phyloP scores from a whole-genome alignment of 2,329 filamentous ascomycete genomes.

The Trichocomaceae sp. region DNA sequence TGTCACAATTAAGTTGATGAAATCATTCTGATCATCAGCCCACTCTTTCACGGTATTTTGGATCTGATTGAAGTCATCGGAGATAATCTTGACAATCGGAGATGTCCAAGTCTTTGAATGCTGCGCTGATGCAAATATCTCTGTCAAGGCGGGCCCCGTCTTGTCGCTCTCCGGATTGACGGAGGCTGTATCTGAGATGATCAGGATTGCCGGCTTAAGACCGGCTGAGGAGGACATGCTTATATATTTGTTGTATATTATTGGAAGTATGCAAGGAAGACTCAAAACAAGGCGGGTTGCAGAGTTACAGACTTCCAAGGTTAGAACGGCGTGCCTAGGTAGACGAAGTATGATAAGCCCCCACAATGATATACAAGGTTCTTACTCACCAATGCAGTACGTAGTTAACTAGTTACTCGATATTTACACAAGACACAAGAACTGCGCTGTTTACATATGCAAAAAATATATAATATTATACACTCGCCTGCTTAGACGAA shows the following conservation, averaged over 20 bases:
- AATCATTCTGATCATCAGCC: conserved; percentile 56
- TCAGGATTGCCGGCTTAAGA: conserved; percentile 69
- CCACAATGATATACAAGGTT: background rate
- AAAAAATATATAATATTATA: conserved; percentile 20
- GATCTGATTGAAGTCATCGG: conserved; percentile 69
- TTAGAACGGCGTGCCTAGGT: too few species aligned
- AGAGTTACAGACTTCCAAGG: background rate
- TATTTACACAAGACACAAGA: background rate
- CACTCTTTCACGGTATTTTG: conserved; percentile 65
- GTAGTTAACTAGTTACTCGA: background rate
- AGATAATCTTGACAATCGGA: conserved; percentile 64
- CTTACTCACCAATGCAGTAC: background rate
- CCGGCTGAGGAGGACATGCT: conserved; percentile 15
- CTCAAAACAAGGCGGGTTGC: background rate
- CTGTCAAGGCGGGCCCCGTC: conserved; percentile 58
- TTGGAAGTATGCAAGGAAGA: background rate
- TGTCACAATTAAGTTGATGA: conserved; percentile 70
- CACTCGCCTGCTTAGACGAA: conserved; percentile 16
- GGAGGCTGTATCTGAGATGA: conserved; percentile 86
- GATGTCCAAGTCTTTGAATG: conserved; percentile 67
- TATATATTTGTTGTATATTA: background rate
- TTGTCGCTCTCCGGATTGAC: conserved; percentile 72
- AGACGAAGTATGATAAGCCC: background rate
- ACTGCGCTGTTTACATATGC: conserved; percentile 7
- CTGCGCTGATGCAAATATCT: conserved; percentile 60